These are phyloP conservation scores for Discostella stelligeroides DNA, from an alignment of 108 stramenopile species.

Conservation along the genomic window DNA sequence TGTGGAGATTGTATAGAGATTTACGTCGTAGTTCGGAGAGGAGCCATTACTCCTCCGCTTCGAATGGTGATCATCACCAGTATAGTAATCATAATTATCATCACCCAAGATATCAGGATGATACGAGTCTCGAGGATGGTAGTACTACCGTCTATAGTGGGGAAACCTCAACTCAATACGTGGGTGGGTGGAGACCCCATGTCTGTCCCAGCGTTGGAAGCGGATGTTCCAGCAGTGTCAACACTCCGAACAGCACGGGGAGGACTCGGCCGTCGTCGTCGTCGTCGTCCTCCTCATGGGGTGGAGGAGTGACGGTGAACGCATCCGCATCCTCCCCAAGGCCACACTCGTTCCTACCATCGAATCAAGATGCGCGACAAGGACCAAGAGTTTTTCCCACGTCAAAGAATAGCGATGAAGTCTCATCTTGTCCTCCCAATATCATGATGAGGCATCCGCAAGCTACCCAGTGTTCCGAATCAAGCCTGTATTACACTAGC, in stretches of 20 bases:
- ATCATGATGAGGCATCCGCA: not conserved
- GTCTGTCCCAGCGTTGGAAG: conserved; percentile 5
- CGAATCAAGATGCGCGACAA: not conserved
- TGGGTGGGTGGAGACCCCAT: conserved; percentile 33
- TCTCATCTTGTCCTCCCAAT: not conserved
- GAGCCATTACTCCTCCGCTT: not conserved
- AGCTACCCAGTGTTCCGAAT: no score
- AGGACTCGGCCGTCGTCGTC: not conserved
- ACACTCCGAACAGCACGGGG: not conserved
- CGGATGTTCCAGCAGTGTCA: not conserved
- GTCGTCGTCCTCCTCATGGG: no score
- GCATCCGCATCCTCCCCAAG: conserved; percentile 10
- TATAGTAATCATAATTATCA: not conserved
- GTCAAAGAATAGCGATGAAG: no score
- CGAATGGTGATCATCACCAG: not conserved
- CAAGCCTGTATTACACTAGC: no score
- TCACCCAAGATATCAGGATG: not conserved
- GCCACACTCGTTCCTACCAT: conserved; percentile 8
- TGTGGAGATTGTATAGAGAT: conserved; percentile 16
- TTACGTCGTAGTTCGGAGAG: not conserved
- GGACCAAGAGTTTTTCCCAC: not conserved
- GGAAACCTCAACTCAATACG: conserved; percentile 6
- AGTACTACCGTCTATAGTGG: conserved; percentile 3
- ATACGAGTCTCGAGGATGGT: conserved; percentile 1
- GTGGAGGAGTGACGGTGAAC: not conserved